Conservation (phyloP, 2,329 filamentous ascomycete genomes). For the Arthrobotrys sinensis region DNA sequence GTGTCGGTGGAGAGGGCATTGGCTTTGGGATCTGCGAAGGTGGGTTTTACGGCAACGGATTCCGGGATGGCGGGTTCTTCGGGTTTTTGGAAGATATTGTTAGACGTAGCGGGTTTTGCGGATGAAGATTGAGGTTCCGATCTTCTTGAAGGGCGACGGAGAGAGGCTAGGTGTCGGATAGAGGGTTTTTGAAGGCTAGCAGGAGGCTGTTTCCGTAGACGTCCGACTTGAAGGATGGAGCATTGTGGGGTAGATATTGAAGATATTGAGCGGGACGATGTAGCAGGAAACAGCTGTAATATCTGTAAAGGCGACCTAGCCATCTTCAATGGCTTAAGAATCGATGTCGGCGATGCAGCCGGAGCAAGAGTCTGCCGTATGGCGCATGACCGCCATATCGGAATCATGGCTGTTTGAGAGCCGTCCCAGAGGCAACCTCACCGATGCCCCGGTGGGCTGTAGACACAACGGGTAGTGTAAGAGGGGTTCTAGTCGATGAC, state of each 20-base stretch:
- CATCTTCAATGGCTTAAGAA: slow-evolving; percentile 5
- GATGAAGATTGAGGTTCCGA: slow-evolving; percentile 3
- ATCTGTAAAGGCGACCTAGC: slow-evolving; percentile 15
- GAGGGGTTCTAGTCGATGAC: neutral
- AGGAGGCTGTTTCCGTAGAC: neutral
- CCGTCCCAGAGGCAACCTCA: neutral
- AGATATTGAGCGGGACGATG: slow-evolving; percentile 23
- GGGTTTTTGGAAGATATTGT: neutral
- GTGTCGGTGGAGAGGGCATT: slow-evolving; percentile 18
- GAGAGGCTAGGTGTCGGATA: slow-evolving; percentile 26
- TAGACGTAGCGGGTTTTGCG: neutral
- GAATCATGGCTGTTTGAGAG: slow-evolving; percentile 20
- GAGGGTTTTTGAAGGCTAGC: neutral
- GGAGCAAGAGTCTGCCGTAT: slow-evolving; percentile 15
- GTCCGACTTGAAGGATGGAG: slow-evolving; percentile 5
- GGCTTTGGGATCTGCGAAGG: slow-evolving; percentile 14
- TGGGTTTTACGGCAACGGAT: neutral
- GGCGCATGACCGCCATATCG: slow-evolving; percentile 43
- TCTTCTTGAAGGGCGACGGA: slow-evolving; percentile 35
- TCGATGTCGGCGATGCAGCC: slow-evolving; percentile 14
- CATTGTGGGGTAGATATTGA: neutral
- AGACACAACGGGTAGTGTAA: neutral
- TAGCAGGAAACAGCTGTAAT: neutral
- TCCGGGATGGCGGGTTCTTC: neutral
- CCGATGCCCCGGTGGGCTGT: neutral